A percentile compares a stretch with the other conserved stretches of the same genome.
Evolutionary conservation across 2,329 filamentous ascomycete genomes (phyloP).

Genomic region (Xylaria sp.): DNA sequence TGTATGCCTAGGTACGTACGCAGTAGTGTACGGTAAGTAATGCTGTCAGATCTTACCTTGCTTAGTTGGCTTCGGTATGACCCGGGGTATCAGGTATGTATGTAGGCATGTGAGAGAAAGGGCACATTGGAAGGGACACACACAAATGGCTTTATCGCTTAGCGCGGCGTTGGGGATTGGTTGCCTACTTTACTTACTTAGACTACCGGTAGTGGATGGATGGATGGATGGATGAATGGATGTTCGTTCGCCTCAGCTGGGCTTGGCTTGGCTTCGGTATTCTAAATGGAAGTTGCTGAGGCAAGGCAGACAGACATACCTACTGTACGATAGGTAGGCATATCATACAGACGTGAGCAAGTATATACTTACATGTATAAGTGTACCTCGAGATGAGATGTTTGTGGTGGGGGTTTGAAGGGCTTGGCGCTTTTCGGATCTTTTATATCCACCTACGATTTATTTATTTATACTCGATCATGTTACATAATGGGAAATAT

Average conservation of each 20-base stretch:
- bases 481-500: conserved; percentile 28
- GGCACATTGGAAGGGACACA: background rate
- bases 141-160: conserved; percentile 12
- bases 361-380: background rate
- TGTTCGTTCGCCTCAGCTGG: background rate
- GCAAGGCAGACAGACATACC: too few relatives aligned
- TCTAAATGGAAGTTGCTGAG: background rate
- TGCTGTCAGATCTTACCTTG: background rate
- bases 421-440: conserved; percentile 20
- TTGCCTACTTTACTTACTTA: background rate
- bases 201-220: too few relatives aligned
- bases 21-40: background rate
- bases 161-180: conserved; percentile 19
- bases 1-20: background rate
- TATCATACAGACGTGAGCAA: background rate
- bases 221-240: too few relatives aligned
- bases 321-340: background rate
- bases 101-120: background rate
- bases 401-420: background rate
- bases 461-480: conserved; percentile 9
- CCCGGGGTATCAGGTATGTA: background rate
- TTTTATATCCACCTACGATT: conserved; percentile 1
- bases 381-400: background rate
- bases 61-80: background rate
- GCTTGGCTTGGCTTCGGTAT: background rate